Conservation (phyloP, 2,329 filamentous ascomycete genomes). For the Stenocarpella maydis region DNA sequence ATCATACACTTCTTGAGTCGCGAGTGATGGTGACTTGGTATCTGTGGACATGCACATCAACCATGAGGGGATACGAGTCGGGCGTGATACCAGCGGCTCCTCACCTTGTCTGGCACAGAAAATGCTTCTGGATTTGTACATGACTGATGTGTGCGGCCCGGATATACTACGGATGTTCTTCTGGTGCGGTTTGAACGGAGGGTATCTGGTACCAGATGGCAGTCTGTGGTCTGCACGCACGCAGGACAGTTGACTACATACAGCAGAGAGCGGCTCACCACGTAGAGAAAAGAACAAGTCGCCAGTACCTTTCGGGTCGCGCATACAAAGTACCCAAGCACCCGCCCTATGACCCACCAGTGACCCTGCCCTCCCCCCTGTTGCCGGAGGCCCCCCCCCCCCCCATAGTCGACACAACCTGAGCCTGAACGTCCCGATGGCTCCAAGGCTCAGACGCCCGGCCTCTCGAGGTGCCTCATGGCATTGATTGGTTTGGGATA, state of each 20-base stretch:
- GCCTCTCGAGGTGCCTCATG: conserved; percentile 7
- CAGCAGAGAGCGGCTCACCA: background rate
- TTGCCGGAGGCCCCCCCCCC: conserved; percentile 12
- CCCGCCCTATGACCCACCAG: conserved; percentile 8
- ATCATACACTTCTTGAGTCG: background rate
- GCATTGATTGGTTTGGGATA: conserved; percentile 22
- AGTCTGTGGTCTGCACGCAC: background rate
- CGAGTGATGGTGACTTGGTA: background rate
- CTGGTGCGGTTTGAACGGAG: too few species aligned
- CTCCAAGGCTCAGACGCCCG: conserved; percentile 21
- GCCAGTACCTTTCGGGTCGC: background rate
- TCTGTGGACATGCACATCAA: background rate
- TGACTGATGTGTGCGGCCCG: background rate
- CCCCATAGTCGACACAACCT: conserved; percentile 13
- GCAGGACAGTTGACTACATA: background rate
- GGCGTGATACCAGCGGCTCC: too few species aligned
- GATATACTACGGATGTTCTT: background rate
- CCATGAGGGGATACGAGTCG: background rate
- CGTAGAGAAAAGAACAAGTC: background rate
- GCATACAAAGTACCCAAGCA: background rate
- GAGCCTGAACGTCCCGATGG: conserved; percentile 6
- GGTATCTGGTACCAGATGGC: background rate
- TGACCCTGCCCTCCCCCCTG: conserved; percentile 5
- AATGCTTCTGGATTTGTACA: too few species aligned
- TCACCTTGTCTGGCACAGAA: background rate